Base-by-base conservation (phyloP, 345 rosid species). In the Luvunga scandens region DNA sequence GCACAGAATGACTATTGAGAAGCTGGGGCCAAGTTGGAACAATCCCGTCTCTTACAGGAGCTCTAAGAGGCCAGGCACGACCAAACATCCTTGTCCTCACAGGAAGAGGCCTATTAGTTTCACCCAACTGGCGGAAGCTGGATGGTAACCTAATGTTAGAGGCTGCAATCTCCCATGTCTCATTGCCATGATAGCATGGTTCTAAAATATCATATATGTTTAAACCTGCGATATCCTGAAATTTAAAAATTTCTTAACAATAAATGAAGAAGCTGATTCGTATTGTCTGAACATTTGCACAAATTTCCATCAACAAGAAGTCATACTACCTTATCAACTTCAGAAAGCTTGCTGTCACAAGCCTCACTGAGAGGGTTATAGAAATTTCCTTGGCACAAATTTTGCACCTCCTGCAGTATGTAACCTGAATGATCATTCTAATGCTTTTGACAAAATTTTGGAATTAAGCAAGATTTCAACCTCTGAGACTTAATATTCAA, bases 21-120 rank as follows among this genome's bases (percentile, higher is more conserved):
- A 95, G 84, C 81, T 95, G 89, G 22, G 98, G 89, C 99, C 99
- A 95, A 70, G 88, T 91, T 73, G 96, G 97, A 83, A 95, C 89
- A 71, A 83, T 72, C 66, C 98, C 98, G 36, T 87, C 93, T 88
- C 90, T 92, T n/a, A 92, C 97, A 67, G 88, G 84, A 78, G 92
- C 90, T 77, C 94, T 85, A 45, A 93, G 36, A 34, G 99, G 99
- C 99, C 99, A 93, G 8, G 97, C 93, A 18, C 95, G 98, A 71
- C 98, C 97, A 77, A 91, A 95, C 91, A 95, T 89, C 84, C 97
- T 91, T 71, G 79, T 90, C 48, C 94, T 82, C 72, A 93, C 97
- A 48, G 91, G 87, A 74, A 90, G 79, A 82, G 93, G 89, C 83
- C 81, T 82, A 75, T 93, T 89, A 18, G 93, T 92, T 62, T 84